These are phyloP conservation scores for Angomonas ambiguus DNA, from an alignment of 208 protist genomes.

Conservation along the genomic window DNA sequence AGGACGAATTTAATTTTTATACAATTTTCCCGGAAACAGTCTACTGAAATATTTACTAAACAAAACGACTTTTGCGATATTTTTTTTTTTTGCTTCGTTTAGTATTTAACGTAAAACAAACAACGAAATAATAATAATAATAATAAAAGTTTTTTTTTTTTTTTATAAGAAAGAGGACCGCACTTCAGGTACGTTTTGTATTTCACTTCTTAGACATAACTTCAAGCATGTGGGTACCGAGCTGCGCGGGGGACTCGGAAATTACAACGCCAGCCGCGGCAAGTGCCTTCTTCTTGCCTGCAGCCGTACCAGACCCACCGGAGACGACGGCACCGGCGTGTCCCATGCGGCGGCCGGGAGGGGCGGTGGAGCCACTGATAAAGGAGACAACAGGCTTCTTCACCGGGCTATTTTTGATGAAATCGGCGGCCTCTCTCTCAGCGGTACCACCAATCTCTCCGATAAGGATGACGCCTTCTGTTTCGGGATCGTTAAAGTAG, in stretches of 20 bases:
- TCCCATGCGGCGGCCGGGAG: conserved; percentile 95
- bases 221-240: conserved; percentile 92
- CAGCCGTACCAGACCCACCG: conserved; percentile 92
- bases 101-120: too few relatives aligned
- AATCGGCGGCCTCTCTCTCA: conserved; percentile 98
- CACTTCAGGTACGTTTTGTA: too few relatives aligned
- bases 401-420: conserved; percentile 91
- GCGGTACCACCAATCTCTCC: conserved; percentile 98
- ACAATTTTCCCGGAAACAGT: too few relatives aligned
- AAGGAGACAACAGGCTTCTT: conserved; percentile 98
- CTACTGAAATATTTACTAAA: too few relatives aligned
- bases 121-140: conserved; percentile 7
- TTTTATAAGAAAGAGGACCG: not conserved
- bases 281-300: conserved; percentile 95
- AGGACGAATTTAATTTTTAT: too few relatives aligned
- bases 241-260: conserved; percentile 90
- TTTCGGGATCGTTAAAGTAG: conserved; percentile 97
- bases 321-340: conserved; percentile 98
- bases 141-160: not conserved
- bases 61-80: too few relatives aligned
- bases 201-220: conserved; percentile 57
- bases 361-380: conserved; percentile 98
- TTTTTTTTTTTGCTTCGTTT: too few relatives aligned
- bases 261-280: conserved; percentile 90
- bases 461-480: conserved; percentile 97